Conservation (phyloP, 164 flowering plant species). For the Vitis labrusca region DNA sequence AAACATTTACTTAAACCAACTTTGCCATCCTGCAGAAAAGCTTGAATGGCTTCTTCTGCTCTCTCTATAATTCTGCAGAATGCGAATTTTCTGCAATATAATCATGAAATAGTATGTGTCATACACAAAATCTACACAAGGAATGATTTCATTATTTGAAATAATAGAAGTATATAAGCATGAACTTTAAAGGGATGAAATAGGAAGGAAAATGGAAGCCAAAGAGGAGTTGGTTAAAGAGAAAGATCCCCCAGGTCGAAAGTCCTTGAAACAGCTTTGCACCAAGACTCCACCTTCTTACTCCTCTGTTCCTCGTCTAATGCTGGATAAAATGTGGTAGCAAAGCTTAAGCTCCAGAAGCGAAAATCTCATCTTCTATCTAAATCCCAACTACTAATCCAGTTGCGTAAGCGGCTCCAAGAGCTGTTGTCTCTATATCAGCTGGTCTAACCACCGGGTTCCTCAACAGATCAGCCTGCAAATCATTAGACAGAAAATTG, state of each 20-base stretch:
- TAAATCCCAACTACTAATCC: conserved; percentile 89
- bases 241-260: conserved; percentile 90
- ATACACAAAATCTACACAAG: no score
- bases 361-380: conserved; percentile 64
- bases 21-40: no score
- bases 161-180: no score
- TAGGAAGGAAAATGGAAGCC: neutral
- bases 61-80: no score
- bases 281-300: conserved; percentile 84
- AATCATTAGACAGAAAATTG: neutral
- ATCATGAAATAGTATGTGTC: no score
- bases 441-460: conserved; percentile 84
- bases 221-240: conserved; percentile 26
- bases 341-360: conserved; percentile 34
- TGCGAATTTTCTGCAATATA: no score
- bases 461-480: conserved; percentile 86
- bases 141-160: no score
- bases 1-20: no score
- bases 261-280: conserved; percentile 77
- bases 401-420: conserved; percentile 97
- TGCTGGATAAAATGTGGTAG: conserved; percentile 46
- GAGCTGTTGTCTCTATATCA: conserved; percentile 92
- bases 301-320: conserved; percentile 55
- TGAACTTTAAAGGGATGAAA: no score
- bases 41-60: no score